Percentiles rank a stretch among this genome's conserved stretches.
Evolutionary conservation across 495 filamentous ascomycete genomes (phyloP).

Genomic region (Xylaria bambusicola): DNA sequence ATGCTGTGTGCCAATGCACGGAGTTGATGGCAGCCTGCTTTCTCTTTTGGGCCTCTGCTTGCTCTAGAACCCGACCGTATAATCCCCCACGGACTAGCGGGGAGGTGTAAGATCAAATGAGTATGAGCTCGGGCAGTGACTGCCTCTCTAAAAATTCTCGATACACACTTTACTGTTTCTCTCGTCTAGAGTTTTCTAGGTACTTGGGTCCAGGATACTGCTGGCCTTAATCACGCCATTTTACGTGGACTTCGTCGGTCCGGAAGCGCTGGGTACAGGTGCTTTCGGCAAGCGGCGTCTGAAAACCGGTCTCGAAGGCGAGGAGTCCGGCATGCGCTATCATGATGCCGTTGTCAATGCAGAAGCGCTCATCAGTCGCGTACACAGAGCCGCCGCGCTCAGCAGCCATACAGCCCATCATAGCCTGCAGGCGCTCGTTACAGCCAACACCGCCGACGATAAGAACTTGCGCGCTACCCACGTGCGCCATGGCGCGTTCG

Average conservation of each 20-base stretch:
- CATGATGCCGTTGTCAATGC: constrained; percentile 99
- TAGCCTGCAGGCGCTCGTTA: constrained; percentile 92
- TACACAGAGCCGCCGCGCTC: constrained; percentile 88
- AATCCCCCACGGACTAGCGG: too few species aligned
- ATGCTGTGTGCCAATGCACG: too few species aligned
- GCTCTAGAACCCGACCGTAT: too few species aligned
- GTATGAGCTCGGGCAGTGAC: too few species aligned
- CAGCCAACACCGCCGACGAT: constrained; percentile 98
- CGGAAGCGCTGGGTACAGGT: constrained; percentile 93
- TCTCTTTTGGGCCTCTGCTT: too few species aligned
- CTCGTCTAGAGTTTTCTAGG: too few species aligned
- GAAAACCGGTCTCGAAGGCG: constrained; percentile 77
- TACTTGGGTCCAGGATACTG: background rate
- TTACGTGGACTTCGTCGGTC: constrained; percentile 89
- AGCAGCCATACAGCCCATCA: constrained; percentile 97
- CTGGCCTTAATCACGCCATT: constrained; percentile 80
- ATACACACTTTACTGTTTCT: too few species aligned
- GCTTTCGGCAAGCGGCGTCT: constrained; percentile 74
- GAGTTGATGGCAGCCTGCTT: too few species aligned
- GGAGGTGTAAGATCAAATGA: too few species aligned
- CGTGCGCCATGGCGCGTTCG: constrained; percentile 97
- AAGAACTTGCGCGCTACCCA: constrained; percentile 84
- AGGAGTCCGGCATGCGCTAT: constrained; percentile 95
- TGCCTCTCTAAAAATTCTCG: too few species aligned
- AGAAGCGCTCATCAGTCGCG: constrained; percentile 95